Evolutionary conservation across 1,284 basidiomycete genomes (phyloP), one percentile per base, ranked within the genome.

Genomic region (Fomitopsis pinicola): DNA sequence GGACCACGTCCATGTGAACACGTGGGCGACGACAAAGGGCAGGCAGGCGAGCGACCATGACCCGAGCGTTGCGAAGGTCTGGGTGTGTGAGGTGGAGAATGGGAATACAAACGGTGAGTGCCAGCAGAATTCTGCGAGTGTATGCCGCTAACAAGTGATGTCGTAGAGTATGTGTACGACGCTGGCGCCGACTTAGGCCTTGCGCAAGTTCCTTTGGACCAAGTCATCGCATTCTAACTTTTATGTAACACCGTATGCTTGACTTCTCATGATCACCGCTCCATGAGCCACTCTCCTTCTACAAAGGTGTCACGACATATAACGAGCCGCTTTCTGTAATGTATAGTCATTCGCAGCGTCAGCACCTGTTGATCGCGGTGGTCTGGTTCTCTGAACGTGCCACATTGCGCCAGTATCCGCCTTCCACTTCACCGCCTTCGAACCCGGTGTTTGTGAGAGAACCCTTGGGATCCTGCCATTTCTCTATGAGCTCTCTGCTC

Each of bases 1-100:
- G 15, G 72, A 81, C 54, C 84, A 86, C 67, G 75, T 86, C 35
- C 85, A 87, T 70, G 79, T 79, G 14, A 87, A 87, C 66, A 84
- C 81, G 52, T 86, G 83, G 83, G 76, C 80, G 30, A 68, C 76
- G 38, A 75, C 72, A 5, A 66, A 79, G 5, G 70, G 71, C 22
- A 74, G 67, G 30, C 74, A 82, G 15, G 76, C 80, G 57, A 84
- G 82, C 63, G 85, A 86, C 68, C 85, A 87, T 66, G 85, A 86
- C 70, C 85, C 85, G 33, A 82, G 78, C 22, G 82, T 86, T n/a
- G 82, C 78, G 44, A 76, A 74, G 62, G 69, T 86, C 46, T 75
- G 75, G 59, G 68, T 86, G 10, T 86, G 84, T 33, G 67, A 12
- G 15, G 33, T 5, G 17, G 58, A 59, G 48, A n/a, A 4, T 14